A percentile compares a stretch with the other conserved stretches of the same genome.
Evolutionary conservation across 2,329 filamentous ascomycete genomes (phyloP).

Genomic region (Fusarium nygamai): DNA sequence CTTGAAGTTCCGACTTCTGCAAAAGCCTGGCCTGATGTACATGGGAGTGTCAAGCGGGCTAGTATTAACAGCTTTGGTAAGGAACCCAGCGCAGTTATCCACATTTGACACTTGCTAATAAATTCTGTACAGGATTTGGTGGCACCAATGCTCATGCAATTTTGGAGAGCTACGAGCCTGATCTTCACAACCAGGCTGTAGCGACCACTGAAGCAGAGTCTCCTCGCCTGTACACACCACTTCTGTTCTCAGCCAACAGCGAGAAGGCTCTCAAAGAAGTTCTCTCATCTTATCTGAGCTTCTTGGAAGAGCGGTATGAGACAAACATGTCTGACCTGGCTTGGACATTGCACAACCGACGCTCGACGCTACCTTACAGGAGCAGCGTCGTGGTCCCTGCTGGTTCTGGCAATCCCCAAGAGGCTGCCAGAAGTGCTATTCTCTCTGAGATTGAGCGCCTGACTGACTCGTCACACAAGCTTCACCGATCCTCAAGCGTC

Average conservation of each 20-base stretch:
- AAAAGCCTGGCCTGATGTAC: neutral
- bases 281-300: neutral
- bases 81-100: accelerated
- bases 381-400: neutral
- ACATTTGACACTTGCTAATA: too few relatives aligned
- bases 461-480: neutral
- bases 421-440: neutral
- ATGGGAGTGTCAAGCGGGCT: neutral
- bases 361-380: neutral
- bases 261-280: neutral
- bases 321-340: neutral
- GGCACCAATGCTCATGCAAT: slow-evolving; percentile 26
- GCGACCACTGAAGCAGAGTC: neutral
- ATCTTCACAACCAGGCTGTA: too few relatives aligned
- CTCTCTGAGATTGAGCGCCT: neutral
- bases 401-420: neutral
- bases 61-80: slow-evolving; percentile 8
- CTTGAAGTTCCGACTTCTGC: neutral
- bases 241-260: neutral
- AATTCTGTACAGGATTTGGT: neutral
- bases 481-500: neutral
- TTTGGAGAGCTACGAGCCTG: neutral
- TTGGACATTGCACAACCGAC: neutral
- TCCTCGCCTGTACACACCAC: neutral
- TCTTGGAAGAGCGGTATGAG: neutral